Evolutionary conservation across 768 basidiomycete species (phyloP), one percentile per base, ranked within the genome.

Genomic region (Suillus subalutaceus): DNA sequence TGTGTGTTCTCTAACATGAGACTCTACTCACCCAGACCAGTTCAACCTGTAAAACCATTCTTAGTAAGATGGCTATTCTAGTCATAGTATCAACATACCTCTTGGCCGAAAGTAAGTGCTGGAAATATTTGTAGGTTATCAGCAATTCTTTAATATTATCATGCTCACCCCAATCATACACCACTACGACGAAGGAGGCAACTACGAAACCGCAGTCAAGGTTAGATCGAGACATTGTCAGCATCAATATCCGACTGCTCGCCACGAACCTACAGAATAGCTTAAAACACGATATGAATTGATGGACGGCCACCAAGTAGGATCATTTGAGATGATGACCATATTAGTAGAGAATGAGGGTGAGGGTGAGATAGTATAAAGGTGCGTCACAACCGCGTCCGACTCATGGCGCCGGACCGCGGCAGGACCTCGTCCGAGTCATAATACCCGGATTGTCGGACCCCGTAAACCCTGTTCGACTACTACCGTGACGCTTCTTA

Each of bases 401-500:
- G 35, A 35, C 6, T 35, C 35, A 35, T 35, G 35, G 35, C 35
- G 35, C 35, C n/a, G n/a, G n/a, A n/a, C n/a, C 26, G 32, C 32
- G 32, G 32, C 32, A 35, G 35, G 35, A 35, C 35, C 35, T 35
- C 35, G 35, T 32, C 32, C 26, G 26, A 26, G 26, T 26, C 26
- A 26, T 26, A 26, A 35, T 5, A 35, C 40, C 41, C 43, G 1
- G 44, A 48, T 20, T 12, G 13, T 52, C 23, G 35, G 60, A 63
- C 59, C 60, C 64, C 70, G 18, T 43, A 66, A 61, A 70, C 63
- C 62, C 41, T 38, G 44, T 52, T 70, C 50, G 18, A 20, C 26
- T 6, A n/a, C 53, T 18, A 53, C 26, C 26, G 26, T 26, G 26
- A 26, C 26, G 52, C 18, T 20, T 6, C 15, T 60, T 60, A 13